Conservation (phyloP, 2,329 filamentous ascomycete species). For the Sporothrix humicola region DNA sequence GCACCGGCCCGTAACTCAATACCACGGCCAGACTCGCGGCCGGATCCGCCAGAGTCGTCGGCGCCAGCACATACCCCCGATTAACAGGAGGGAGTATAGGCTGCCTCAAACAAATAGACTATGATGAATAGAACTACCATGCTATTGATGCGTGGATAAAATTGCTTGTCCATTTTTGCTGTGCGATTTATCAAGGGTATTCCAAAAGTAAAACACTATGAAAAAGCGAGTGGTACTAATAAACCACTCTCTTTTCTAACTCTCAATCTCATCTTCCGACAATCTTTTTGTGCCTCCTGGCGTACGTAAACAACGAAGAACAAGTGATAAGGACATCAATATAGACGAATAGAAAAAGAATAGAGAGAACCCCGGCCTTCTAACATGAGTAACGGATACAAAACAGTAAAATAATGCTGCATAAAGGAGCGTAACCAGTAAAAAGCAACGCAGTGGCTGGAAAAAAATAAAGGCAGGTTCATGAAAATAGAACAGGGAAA, state of each 20-base stretch:
- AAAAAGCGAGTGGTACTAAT: too few relatives aligned
- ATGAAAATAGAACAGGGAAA: background rate
- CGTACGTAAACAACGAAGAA: background rate
- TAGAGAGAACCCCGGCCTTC: background rate
- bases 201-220: background rate
- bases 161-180: conserved; percentile 15
- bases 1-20: background rate
- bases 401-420: background rate
- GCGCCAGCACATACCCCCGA: conserved; percentile 12
- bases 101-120: background rate
- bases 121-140: background rate
- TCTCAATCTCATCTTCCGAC: background rate
- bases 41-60: conserved; percentile 2
- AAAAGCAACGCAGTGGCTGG: background rate
- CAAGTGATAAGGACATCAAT: background rate
- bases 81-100: background rate
- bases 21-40: conserved; percentile 13
- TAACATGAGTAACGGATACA: background rate
- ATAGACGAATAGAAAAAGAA: background rate
- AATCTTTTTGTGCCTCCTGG: background rate
- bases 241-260: background rate
- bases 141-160: background rate
- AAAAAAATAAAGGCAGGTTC: too few relatives aligned
- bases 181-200: conserved; percentile 19
- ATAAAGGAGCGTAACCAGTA: background rate